Evolutionary conservation across 768 basidiomycete species (phyloP).

Genomic region (Trametes cubensis): DNA sequence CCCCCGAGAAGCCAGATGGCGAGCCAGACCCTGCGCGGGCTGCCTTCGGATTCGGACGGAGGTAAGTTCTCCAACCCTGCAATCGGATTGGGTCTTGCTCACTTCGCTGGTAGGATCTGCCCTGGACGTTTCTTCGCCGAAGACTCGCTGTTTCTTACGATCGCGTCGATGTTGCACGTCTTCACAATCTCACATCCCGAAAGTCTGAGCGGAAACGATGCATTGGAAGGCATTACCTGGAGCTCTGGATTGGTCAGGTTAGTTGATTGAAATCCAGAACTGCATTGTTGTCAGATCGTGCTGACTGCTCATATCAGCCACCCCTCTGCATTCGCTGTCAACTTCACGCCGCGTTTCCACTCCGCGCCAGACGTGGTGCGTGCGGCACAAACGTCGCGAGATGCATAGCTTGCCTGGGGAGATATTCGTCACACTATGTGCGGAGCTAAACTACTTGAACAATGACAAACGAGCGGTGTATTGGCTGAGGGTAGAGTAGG

Average conservation of each 20-base stretch:
- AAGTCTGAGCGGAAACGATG: background rate
- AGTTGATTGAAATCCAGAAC: background rate
- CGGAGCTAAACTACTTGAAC: too few relatives aligned
- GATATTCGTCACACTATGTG: too few relatives aligned
- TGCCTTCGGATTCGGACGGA: slow-evolving; percentile 9
- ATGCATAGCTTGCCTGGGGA: too few relatives aligned
- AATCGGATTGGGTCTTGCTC: background rate
- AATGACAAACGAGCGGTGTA: too few relatives aligned
- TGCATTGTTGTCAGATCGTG: background rate
- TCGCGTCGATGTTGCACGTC: slow-evolving; percentile 12
- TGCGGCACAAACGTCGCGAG: background rate
- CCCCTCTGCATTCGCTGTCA: background rate
- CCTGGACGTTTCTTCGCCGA: slow-evolving; percentile 10
- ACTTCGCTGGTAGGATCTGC: background rate
- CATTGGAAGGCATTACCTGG: background rate
- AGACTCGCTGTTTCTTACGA: slow-evolving; percentile 5
- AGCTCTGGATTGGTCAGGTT: slow-evolving; percentile 1
- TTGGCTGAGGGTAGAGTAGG: too few relatives aligned
- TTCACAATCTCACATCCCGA: slow-evolving; percentile 1
- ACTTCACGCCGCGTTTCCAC: background rate
- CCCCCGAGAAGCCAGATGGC: background rate
- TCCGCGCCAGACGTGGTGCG: background rate
- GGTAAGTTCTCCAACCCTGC: too few relatives aligned
- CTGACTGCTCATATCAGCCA: background rate
- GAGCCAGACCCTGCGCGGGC: slow-evolving; percentile 1